Conservation (phyloP, 805 yeast species). For the Sungouiella thailandica region DNA sequence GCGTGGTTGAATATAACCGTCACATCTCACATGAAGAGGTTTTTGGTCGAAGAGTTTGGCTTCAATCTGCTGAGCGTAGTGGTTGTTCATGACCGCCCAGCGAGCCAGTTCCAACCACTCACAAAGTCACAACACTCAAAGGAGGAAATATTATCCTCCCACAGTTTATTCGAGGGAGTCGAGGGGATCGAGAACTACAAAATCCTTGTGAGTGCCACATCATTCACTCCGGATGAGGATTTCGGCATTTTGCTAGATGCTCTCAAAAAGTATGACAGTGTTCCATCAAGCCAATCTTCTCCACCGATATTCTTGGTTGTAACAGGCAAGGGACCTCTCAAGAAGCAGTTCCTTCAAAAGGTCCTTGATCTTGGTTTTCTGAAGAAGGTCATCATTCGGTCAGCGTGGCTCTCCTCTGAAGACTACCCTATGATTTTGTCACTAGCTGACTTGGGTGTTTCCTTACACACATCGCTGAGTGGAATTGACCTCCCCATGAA, state of each 20-base stretch:
- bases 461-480: slow-evolving; percentile 86
- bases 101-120: slow-evolving; percentile 56
- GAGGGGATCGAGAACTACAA: slow-evolving; percentile 38
- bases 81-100: slow-evolving; percentile 86
- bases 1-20: slow-evolving; percentile 79
- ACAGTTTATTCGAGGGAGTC: slow-evolving; percentile 24
- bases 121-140: slow-evolving; percentile 25
- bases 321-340: slow-evolving; percentile 96
- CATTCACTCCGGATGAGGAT: slow-evolving; percentile 96
- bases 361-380: slow-evolving; percentile 44
- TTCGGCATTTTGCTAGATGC: slow-evolving; percentile 66
- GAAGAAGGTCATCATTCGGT: slow-evolving; percentile 49
- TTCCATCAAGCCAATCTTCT: slow-evolving; percentile 12
- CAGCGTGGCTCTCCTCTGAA: slow-evolving; percentile 72
- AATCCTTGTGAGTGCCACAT: slow-evolving; percentile 80
- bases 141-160: slow-evolving; percentile 19
- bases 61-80: slow-evolving; percentile 42
- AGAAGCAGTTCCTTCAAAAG: slow-evolving; percentile 42
- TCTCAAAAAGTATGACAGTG: slow-evolving; percentile 51
- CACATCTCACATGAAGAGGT: slow-evolving; percentile 65
- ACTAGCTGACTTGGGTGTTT: slow-evolving; percentile 81
- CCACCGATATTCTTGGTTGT: slow-evolving; percentile 64
- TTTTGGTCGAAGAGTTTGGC: slow-evolving; percentile 51
- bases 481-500: slow-evolving; percentile 98
- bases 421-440: slow-evolving; percentile 76